These are phyloP conservation scores for Cercospora brassicicola DNA, from an alignment of 2,329 filamentous ascomycete species.

Conservation along the genomic window DNA sequence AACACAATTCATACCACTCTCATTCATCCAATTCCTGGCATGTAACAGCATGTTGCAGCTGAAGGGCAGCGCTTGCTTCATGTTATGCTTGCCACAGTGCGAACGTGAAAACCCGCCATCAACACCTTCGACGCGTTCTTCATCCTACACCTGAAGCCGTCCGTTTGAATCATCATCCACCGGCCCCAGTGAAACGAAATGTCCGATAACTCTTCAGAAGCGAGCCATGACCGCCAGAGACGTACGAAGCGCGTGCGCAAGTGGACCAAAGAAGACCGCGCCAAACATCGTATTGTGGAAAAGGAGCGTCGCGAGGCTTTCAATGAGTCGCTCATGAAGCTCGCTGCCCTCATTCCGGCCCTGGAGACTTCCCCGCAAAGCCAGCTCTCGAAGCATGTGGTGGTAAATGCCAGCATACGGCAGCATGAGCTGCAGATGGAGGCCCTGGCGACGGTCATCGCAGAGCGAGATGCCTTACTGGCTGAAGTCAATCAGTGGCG, in stretches of 20 bases:
- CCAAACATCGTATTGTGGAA: slow-evolving; percentile 21
- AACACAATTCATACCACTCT: neutral
- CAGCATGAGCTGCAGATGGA: slow-evolving; percentile 15
- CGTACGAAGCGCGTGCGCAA: slow-evolving; percentile 14
- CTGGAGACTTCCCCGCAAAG: slow-evolving; percentile 19
- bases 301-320: slow-evolving; percentile 23
- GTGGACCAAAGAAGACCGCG: slow-evolving; percentile 14
- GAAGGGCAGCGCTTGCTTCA: neutral
- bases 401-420: slow-evolving; percentile 20
- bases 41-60: neutral
- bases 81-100: neutral
- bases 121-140: too few relatives aligned
- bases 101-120: neutral
- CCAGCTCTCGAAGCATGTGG: slow-evolving; percentile 24
- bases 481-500: neutral
- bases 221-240: neutral
- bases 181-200: neutral
- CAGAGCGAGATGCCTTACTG: slow-evolving; percentile 9
- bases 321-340: slow-evolving; percentile 18
- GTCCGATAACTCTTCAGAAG: neutral
- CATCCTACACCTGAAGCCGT: neutral
- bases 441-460: slow-evolving; percentile 2
- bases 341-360: slow-evolving; percentile 18
- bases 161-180: neutral
- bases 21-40: neutral